phyloP scores from a whole-genome alignment of 2,329 filamentous ascomycete species.

The Aspergillus sp. region DNA sequence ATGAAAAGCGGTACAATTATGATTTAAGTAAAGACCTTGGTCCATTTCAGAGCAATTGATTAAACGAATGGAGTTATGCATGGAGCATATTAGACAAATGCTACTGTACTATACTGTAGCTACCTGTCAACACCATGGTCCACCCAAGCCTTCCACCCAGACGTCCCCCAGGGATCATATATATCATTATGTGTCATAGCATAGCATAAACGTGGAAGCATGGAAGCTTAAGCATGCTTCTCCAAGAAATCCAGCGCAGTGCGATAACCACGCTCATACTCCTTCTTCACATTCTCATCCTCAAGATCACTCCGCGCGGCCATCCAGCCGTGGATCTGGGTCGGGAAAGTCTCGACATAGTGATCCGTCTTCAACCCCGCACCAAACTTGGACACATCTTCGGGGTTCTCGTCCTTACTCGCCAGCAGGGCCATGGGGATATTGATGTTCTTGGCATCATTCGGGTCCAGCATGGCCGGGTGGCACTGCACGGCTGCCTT shows the following conservation, averaged over 20 bases:
- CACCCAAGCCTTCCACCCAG: no score
- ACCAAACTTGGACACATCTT: slow-evolving; percentile 45
- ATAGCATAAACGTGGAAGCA: no score
- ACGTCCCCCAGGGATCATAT: no score
- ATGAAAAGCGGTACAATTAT: no score
- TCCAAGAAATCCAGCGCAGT: slow-evolving; percentile 42
- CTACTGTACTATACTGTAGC: no score
- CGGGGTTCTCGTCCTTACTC: slow-evolving; percentile 56
- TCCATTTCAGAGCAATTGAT: neutral
- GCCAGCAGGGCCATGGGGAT: slow-evolving; percentile 61
- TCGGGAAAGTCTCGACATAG: slow-evolving; percentile 45
- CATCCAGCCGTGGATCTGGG: slow-evolving; percentile 50
- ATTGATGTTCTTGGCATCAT: slow-evolving; percentile 56
- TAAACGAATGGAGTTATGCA: neutral
- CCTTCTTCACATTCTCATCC: slow-evolving; percentile 40
- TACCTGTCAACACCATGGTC: no score
- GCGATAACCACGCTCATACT: slow-evolving; percentile 47
- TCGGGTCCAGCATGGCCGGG: slow-evolving; percentile 61
- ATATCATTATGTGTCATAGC: no score
- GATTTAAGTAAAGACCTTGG: no score
- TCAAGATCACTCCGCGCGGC: slow-evolving; percentile 44
- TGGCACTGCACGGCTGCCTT: slow-evolving; percentile 58
- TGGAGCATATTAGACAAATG: no score
- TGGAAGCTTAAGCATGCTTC: slow-evolving; percentile 34
- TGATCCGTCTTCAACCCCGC: slow-evolving; percentile 40